Evolutionary conservation across 179 eudicot genomes (phyloP), one percentile per base, ranked within the genome.

Genomic region (Spinacia oleracea): DNA sequence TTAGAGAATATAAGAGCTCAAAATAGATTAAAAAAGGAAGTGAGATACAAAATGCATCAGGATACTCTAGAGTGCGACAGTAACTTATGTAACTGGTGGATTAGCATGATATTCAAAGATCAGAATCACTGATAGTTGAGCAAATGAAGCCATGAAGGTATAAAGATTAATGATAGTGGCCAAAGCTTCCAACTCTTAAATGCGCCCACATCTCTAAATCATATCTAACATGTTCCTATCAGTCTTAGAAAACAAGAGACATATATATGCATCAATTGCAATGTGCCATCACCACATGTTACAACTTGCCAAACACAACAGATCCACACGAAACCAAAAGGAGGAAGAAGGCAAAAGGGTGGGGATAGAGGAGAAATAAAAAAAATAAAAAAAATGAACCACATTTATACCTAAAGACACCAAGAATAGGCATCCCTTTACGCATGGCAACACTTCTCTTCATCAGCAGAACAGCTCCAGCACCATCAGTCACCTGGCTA

Each of bases 401-500:
- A 16, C 23, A 35, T 25, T 9, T 74, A 79, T 81, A 96, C 99
- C 99, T 93, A 79, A 96, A 96, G 68, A 96, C 91, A 56, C 99
- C 99, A 78, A 96, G 97, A 81, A 96, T 86, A 12, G 97, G 97
- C 21, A 93, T 77, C 59, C 98, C 99, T 87, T 88, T 96, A 72
- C 77, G 85, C 89, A 90, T 73, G 56, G 99, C 98, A 72, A 90
- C 73, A 78, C 96, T 91, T 85, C 99, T 89, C 87, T 90, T 96
- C 99, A 93, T 93, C 58, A 96, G 93, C 46, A 96, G 90, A 72
- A 96, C 98, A 59, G 94, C 99, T 87, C 96, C 99, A 74, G 99
- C 99, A 85, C 98, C 99, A 87, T 96, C 99, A 76, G 88, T 96
- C 74, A 96, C 97, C 82, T 93, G 99, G 78, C 99, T 96, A 77